Conservation (phyloP, 1,284 basidiomycete genomes). For the Leucoagaricus sp. region DNA sequence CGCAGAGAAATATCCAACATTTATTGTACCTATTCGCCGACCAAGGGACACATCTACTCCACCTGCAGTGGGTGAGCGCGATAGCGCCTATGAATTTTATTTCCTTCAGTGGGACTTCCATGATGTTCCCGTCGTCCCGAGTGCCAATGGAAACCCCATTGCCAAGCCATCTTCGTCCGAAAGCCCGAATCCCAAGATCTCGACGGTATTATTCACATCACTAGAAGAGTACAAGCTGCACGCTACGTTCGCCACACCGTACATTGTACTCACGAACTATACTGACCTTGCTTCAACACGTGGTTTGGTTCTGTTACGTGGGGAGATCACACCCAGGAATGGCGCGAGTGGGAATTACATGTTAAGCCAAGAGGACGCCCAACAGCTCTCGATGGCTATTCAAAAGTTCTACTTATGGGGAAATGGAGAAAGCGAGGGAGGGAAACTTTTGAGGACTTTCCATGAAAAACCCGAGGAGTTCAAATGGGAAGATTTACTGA, state of each 20-base stretch:
- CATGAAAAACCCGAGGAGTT: slow-evolving; percentile 75
- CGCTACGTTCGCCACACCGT: slow-evolving; percentile 87
- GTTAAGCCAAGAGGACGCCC: slow-evolving; percentile 79
- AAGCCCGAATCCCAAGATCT: slow-evolving; percentile 47
- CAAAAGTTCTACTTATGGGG: slow-evolving; percentile 85
- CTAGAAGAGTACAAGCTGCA: slow-evolving; percentile 93
- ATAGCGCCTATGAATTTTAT: slow-evolving; percentile 81
- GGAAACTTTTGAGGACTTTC: slow-evolving; percentile 62
- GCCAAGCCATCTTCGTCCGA: slow-evolving; percentile 27
- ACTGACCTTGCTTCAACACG: slow-evolving; percentile 86
- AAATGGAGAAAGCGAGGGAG: slow-evolving; percentile 36
- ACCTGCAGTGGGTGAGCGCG: slow-evolving; percentile 32
- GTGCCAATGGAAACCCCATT: slow-evolving; percentile 43
- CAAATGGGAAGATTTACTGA: slow-evolving; percentile 71
- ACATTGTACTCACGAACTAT: slow-evolving; percentile 90
- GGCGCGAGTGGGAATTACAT: slow-evolving; percentile 51
- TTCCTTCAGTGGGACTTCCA: slow-evolving; percentile 88
- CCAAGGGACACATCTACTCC: slow-evolving; percentile 23
- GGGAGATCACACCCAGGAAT: slow-evolving; percentile 82
- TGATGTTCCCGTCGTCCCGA: slow-evolving; percentile 57
- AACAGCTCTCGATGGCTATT: slow-evolving; percentile 73
- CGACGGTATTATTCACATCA: slow-evolving; percentile 90
- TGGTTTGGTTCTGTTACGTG: slow-evolving; percentile 84
- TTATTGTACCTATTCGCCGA: slow-evolving; percentile 79
- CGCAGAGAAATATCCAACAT: slow-evolving; percentile 70